phyloP scores from a whole-genome alignment of 192 early-diverging fungal species.

The Entomortierella beljakovae region DNA sequence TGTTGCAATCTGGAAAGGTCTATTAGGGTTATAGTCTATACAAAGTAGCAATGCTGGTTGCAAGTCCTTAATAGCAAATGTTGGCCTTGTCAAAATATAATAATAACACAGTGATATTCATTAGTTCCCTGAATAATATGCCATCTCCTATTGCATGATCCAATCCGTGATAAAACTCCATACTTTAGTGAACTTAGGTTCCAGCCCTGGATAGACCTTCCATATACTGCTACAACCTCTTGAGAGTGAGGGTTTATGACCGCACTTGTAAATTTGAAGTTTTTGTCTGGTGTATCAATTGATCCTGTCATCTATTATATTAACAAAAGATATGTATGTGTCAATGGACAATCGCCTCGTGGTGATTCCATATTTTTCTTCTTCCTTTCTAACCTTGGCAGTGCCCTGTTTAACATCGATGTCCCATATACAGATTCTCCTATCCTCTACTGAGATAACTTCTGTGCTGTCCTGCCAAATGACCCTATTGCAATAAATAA shows the following conservation, averaged over 20 bases:
- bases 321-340: too few relatives aligned
- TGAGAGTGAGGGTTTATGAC: constrained; percentile 75
- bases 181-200: constrained; percentile 71
- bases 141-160: neutral
- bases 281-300: constrained; percentile 45
- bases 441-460: constrained; percentile 49
- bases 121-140: neutral
- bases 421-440: constrained; percentile 60
- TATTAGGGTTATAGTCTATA: constrained; percentile 90
- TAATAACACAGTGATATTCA: neutral
- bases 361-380: too few relatives aligned
- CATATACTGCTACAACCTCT: constrained; percentile 71
- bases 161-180: neutral
- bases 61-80: constrained; percentile 67
- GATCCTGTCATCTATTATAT: constrained; percentile 47
- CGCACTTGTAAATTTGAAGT: constrained; percentile 56
- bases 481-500: constrained; percentile 18
- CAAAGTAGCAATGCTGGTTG: constrained; percentile 79
- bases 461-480: constrained; percentile 46
- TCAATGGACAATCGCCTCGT: too few relatives aligned
- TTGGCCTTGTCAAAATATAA: constrained; percentile 34
- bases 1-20: constrained; percentile 84
- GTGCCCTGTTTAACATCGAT: constrained; percentile 57
- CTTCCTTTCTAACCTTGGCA: constrained; percentile 37
- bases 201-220: constrained; percentile 73